Percentiles rank a stretch among this genome's conserved stretches.
Evolutionary conservation across 2,329 filamentous ascomycete species (phyloP).

Genomic region (Alternaria metachromatica): DNA sequence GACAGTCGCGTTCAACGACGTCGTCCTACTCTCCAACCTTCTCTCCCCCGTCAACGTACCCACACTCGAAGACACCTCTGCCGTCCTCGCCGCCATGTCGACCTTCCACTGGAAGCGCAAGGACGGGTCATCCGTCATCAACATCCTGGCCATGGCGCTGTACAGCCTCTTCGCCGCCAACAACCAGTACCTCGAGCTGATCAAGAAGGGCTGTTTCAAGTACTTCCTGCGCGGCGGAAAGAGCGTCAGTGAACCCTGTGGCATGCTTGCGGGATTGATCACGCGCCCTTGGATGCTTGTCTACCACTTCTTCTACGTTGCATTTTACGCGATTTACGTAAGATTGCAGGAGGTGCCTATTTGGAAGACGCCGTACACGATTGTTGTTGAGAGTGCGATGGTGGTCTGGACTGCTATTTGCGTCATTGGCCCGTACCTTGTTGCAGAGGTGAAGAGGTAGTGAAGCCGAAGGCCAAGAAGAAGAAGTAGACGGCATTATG

Average conservation of each 20-base stretch:
- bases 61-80: slow-evolving; percentile 69
- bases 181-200: slow-evolving; percentile 65
- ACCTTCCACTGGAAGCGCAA: slow-evolving; percentile 90
- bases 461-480: neutral
- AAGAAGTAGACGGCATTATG: neutral
- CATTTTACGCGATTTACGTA: slow-evolving; percentile 85
- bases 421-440: slow-evolving; percentile 84
- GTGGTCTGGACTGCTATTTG: slow-evolving; percentile 82
- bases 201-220: slow-evolving; percentile 88
- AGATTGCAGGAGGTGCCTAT: slow-evolving; percentile 57
- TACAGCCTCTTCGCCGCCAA: slow-evolving; percentile 91
- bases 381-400: slow-evolving; percentile 68
- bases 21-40: slow-evolving; percentile 75
- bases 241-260: slow-evolving; percentile 78
- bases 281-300: slow-evolving; percentile 78
- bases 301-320: slow-evolving; percentile 94
- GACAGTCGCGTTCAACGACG: slow-evolving; percentile 97
- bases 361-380: slow-evolving; percentile 55
- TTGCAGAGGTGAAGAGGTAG: slow-evolving; percentile 64
- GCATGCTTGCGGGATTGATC: slow-evolving; percentile 82
- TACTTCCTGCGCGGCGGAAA: slow-evolving; percentile 83
- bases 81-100: slow-evolving; percentile 72
- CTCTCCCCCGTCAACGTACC: slow-evolving; percentile 74
- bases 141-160: slow-evolving; percentile 94
- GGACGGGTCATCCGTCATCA: slow-evolving; percentile 83